Percentiles rank a stretch among this genome's conserved stretches.
These are phyloP conservation scores for Clathrus columnatus DNA, from an alignment of 768 basidiomycete species.

Conservation along the genomic window DNA sequence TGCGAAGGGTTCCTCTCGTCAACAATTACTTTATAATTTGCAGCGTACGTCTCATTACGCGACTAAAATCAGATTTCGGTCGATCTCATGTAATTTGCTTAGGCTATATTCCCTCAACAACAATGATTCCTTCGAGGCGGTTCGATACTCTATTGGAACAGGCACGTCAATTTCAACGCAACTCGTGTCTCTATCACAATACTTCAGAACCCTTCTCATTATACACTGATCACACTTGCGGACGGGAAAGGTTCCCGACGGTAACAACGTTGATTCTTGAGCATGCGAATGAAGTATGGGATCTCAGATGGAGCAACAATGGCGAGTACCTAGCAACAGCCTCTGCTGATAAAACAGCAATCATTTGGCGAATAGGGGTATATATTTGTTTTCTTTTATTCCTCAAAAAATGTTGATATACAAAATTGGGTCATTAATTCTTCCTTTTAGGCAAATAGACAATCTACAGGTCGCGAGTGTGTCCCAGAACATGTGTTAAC, in stretches of 20 bases:
- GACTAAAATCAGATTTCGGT: too few species aligned
- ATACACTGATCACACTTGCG: constrained; percentile 80
- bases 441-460: constrained; percentile 34
- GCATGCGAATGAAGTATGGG: constrained; percentile 94
- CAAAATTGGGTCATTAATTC: constrained; percentile 12
- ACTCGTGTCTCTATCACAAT: constrained; percentile 83
- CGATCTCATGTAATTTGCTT: neutral
- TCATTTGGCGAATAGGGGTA: constrained; percentile 85
- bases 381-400: constrained; percentile 22
- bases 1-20: constrained; percentile 68
- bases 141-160: constrained; percentile 81
- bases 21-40: constrained; percentile 62
- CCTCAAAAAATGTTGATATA: constrained; percentile 10
- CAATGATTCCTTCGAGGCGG: constrained; percentile 90
- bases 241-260: constrained; percentile 72
- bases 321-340: constrained; percentile 80
- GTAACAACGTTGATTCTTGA: constrained; percentile 80
- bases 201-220: constrained; percentile 59
- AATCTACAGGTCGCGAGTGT: constrained; percentile 50
- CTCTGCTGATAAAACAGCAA: constrained; percentile 78
- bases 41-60: constrained; percentile 50
- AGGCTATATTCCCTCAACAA: constrained; percentile 85
- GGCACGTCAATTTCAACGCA: constrained; percentile 70
- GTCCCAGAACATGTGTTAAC: constrained; percentile 48
- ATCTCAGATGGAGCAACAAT: constrained; percentile 89